Evolutionary conservation across 169 alveolate genomes (phyloP), one percentile per base, ranked within the genome.

Genomic region (Plasmodium cynomolgi): DNA sequence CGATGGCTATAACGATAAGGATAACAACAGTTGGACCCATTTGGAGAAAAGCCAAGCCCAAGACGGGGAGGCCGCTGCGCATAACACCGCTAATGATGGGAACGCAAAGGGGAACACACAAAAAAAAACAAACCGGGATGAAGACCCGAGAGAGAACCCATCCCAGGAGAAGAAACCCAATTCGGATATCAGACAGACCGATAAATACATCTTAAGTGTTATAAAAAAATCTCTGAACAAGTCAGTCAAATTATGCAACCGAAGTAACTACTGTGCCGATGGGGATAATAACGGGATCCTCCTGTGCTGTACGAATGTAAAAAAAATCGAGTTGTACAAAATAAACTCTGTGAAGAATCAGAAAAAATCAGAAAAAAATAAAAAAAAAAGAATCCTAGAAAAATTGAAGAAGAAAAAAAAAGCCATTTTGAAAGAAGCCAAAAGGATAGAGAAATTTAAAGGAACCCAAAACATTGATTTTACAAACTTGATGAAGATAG

Each of bases 281-380:
- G 95, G 95, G 2, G 92, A 91, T 73, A 80, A 90, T 33, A 74
- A 54, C 73, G 95, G 95, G 20, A 47, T 91, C 17, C 80, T 91
- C 15, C 34, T 91, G 3, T 91, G 95, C 39, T 91, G 95, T 15
- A 81, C 95, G 6, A 91, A 91, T 29, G 72, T 47, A 71, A 91
- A 82, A 82, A 81, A 71, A 50, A 91, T 91, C 17, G 95, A 91
- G 74, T 17, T 91, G 34, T 91, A 91, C 72, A 91, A 91, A 82
- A 91, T 91, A 44, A 91, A 91, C 83, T 91, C 95, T 13, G 58
- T 91, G 31, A 81, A 91, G 74, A 91, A 82, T 82, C 95, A 91
- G 77, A 91, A 91, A 54, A 91, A 91, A 91, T 91, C 95, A 5
- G 95, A 91, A 82, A 91, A 91, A 37, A 44, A 71, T 5, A 91